A percentile compares a stretch with the other conserved stretches of the same genome.
Evolutionary conservation across 768 basidiomycete species (phyloP).

Genomic region (Phaffia australis): DNA sequence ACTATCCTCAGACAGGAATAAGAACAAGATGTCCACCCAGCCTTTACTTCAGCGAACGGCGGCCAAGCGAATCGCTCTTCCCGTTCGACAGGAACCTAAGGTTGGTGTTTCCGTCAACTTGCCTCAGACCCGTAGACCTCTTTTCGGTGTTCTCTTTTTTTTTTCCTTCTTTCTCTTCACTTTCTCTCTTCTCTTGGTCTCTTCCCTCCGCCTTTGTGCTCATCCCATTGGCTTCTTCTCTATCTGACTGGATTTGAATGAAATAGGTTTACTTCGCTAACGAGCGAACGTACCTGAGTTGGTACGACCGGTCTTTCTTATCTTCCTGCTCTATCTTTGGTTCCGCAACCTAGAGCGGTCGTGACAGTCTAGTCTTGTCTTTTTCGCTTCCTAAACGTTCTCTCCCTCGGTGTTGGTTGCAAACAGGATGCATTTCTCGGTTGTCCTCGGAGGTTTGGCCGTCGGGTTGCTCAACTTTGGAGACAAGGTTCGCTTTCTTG

Average conservation of each 20-base stretch:
- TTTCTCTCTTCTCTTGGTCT: background rate
- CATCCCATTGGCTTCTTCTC: background rate
- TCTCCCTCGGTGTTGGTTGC: background rate
- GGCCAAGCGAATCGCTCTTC: conserved; percentile 75
- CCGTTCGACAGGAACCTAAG: conserved; percentile 56
- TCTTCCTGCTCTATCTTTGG: conserved; percentile 46
- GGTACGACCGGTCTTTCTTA: conserved; percentile 55
- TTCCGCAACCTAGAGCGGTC: background rate
- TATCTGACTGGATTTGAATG: background rate
- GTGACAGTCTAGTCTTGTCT: background rate
- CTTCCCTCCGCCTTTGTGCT: background rate
- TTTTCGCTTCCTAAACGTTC: background rate
- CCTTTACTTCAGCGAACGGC: conserved; percentile 92
- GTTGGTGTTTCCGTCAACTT: conserved; percentile 37
- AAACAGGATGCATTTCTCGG: conserved; percentile 50
- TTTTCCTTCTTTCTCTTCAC: background rate
- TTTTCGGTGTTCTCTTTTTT: conserved; percentile 4
- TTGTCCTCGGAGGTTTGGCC: conserved; percentile 89
- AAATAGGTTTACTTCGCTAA: conserved; percentile 39
- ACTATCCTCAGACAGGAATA: too few species aligned
- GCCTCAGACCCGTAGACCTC: too few species aligned
- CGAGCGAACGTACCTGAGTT: conserved; percentile 29
- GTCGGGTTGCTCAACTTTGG: conserved; percentile 97
- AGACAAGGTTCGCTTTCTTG: conserved; percentile 55
- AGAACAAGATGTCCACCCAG: conserved; percentile 74